phyloP scores from a whole-genome alignment of 78 protist species.

The Dictyostelium capitatum region DNA sequence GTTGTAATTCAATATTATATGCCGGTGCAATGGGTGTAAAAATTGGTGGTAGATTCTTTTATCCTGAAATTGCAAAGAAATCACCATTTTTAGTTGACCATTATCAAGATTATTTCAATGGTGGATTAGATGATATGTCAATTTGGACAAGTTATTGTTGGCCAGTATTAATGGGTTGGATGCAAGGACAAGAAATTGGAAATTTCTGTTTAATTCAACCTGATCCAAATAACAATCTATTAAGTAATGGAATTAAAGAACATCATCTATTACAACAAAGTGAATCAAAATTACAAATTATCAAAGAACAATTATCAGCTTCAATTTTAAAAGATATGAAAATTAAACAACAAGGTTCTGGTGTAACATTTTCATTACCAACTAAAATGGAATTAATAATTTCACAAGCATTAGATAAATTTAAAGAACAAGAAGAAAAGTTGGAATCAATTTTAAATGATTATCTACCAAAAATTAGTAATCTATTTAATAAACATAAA shows the following conservation, averaged over 20 bases:
- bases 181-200: constrained; percentile 31
- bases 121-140: constrained; percentile 77
- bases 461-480: background rate
- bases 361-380: background rate
- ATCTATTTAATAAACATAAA: background rate
- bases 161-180: constrained; percentile 78
- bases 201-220: constrained; percentile 53
- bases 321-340: constrained; percentile 2
- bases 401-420: background rate
- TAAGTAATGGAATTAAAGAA: background rate
- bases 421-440: background rate
- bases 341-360: background rate
- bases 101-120: constrained; percentile 70
- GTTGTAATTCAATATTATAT: constrained; percentile 39
- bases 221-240: constrained; percentile 13
- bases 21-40: constrained; percentile 78
- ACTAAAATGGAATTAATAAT: background rate
- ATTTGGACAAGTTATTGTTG: constrained; percentile 72
- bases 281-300: background rate
- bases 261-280: background rate
- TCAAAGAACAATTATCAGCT: background rate
- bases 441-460: background rate
- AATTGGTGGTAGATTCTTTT: constrained; percentile 43
- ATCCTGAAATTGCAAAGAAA: constrained; percentile 73
- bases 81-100: constrained; percentile 64